A percentile compares a stretch with the other conserved stretches of the same genome.
Evolutionary conservation across 2,329 filamentous ascomycete species (phyloP).

Genomic region (Cytospora piceicola): DNA sequence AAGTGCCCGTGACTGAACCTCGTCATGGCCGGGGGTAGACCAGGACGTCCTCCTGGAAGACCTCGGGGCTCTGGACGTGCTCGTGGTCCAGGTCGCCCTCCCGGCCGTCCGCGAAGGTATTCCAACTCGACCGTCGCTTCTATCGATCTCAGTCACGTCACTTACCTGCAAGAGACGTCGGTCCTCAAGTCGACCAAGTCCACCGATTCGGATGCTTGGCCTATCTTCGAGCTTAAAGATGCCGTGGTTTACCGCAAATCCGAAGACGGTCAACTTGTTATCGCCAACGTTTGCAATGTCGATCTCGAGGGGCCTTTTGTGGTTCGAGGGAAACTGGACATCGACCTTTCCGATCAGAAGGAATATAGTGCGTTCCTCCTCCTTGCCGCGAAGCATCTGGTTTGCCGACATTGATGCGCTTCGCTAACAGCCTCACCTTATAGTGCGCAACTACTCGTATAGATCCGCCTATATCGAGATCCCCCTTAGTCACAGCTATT

Average conservation of each 20-base stretch:
- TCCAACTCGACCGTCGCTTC: slow-evolving; percentile 53
- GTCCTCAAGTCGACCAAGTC: slow-evolving; percentile 43
- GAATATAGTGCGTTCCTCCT: slow-evolving; percentile 42
- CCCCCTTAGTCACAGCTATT: slow-evolving; percentile 51
- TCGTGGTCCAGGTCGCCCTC: slow-evolving; percentile 32
- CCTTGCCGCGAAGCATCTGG: not conserved
- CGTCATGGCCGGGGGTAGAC: slow-evolving; percentile 20
- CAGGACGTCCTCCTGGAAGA: slow-evolving; percentile 18
- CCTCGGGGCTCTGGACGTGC: slow-evolving; percentile 18
- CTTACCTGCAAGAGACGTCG: slow-evolving; percentile 41
- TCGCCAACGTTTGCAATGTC: slow-evolving; percentile 63
- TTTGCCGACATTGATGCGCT: not conserved
- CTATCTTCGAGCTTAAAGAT: slow-evolving; percentile 64
- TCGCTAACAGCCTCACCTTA: slow-evolving; percentile 14
- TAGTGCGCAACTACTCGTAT: slow-evolving; percentile 42
- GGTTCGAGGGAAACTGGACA: slow-evolving; percentile 62
- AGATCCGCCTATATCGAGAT: slow-evolving; percentile 56
- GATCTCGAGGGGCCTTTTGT: slow-evolving; percentile 63
- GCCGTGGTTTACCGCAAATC: slow-evolving; percentile 58
- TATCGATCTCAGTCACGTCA: slow-evolving; percentile 42
- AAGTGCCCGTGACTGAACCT: not conserved
- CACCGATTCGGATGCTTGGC: slow-evolving; percentile 55
- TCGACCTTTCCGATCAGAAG: slow-evolving; percentile 49
- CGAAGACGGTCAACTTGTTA: slow-evolving; percentile 52
- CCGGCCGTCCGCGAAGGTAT: slow-evolving; percentile 43